Evolutionary conservation across 192 early-diverging fungal species (phyloP).

Genomic region (Coemansia asiatica): DNA sequence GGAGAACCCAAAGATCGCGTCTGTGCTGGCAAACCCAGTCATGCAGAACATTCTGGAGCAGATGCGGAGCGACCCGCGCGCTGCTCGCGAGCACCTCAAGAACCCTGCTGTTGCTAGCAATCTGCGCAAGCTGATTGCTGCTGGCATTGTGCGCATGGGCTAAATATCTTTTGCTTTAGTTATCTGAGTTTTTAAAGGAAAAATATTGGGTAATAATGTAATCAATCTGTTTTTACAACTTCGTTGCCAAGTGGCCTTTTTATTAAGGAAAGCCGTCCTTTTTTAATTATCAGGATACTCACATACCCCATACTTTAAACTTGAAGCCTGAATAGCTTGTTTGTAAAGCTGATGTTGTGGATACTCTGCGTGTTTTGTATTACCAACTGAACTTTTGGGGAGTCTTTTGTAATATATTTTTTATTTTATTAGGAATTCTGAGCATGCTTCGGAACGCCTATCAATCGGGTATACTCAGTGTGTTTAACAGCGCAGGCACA

Average conservation of each 20-base stretch:
- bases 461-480: slow-evolving; percentile 41
- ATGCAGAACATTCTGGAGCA: slow-evolving; percentile 97
- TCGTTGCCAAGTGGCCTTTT: too few relatives aligned
- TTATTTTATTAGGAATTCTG: not conserved
- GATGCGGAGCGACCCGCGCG: slow-evolving; percentile 94
- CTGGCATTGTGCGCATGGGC: slow-evolving; percentile 78
- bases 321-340: not conserved
- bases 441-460: slow-evolving; percentile 41
- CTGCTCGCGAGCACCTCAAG: slow-evolving; percentile 93
- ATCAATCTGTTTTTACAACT: too few relatives aligned
- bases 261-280: too few relatives aligned
- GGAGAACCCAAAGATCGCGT: slow-evolving; percentile 87
- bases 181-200: too few relatives aligned
- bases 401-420: too few relatives aligned
- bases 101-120: slow-evolving; percentile 93
- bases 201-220: too few relatives aligned
- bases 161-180: too few relatives aligned
- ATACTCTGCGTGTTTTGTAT: too few relatives aligned
- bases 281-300: not conserved
- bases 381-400: too few relatives aligned
- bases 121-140: slow-evolving; percentile 88
- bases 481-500: slow-evolving; percentile 41
- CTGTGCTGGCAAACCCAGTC: slow-evolving; percentile 85
- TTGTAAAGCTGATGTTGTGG: not conserved
- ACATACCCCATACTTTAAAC: not conserved